These are phyloP conservation scores for Blastosporella zonata DNA, from an alignment of 1,284 basidiomycete genomes.

Conservation along the genomic window DNA sequence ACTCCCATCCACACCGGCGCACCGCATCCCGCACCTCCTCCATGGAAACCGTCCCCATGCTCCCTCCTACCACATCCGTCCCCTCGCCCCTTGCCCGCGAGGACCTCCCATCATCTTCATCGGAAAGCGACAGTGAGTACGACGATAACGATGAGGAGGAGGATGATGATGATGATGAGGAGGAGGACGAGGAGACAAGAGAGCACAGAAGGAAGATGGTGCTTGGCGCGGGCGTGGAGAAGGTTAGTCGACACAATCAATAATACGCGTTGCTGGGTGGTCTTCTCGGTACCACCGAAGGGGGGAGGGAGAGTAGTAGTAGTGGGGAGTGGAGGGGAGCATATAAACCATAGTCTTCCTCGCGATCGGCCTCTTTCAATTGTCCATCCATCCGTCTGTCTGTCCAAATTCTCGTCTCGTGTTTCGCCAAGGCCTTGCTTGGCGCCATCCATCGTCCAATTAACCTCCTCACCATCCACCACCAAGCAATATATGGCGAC, in stretches of 20 bases:
- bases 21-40: slow-evolving; percentile 3
- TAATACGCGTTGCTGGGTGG: background rate
- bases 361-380: too few species aligned
- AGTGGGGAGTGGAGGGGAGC: too few species aligned
- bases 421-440: too few species aligned
- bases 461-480: too few species aligned
- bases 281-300: too few species aligned
- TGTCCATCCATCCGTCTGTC: too few species aligned
- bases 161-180: slow-evolving; percentile 34
- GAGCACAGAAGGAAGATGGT: slow-evolving; percentile 36
- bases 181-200: slow-evolving; percentile 29
- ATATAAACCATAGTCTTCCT: too few species aligned
- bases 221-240: slow-evolving; percentile 67
- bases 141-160: slow-evolving; percentile 32
- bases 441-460: too few species aligned
- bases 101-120: too few species aligned
- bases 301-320: too few species aligned
- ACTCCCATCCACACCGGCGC: slow-evolving; percentile 10
- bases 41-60: background rate
- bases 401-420: too few species aligned
- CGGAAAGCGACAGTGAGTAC: slow-evolving; percentile 37
- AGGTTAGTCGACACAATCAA: slow-evolving; percentile 58
- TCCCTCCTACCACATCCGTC: background rate
- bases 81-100: background rate
- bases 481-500: too few species aligned